Conservation (phyloP, 441 rosid species). For the Pelargonium australe region DNA sequence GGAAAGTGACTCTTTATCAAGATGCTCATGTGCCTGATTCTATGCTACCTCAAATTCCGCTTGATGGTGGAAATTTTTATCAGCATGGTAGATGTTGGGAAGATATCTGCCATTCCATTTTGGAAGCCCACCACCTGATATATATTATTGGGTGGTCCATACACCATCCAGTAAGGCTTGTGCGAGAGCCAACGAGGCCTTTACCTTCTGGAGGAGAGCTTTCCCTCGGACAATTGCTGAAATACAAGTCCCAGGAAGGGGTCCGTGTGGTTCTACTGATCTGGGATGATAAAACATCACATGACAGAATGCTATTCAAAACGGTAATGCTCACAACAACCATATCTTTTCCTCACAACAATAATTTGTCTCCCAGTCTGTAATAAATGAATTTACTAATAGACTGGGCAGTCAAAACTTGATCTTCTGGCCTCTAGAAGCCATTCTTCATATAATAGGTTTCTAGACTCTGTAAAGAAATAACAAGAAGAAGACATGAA, state of each 20-base stretch:
- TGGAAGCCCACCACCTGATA: slow-evolving; percentile 66
- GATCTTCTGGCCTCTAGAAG: too few species aligned
- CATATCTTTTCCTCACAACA: too few species aligned
- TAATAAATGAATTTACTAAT: too few species aligned
- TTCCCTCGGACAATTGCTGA: slow-evolving; percentile 51
- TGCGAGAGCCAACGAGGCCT: slow-evolving; percentile 42
- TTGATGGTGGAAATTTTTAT: slow-evolving; percentile 59
- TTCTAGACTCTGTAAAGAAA: too few species aligned
- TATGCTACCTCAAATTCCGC: slow-evolving; percentile 49
- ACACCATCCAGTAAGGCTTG: slow-evolving; percentile 75
- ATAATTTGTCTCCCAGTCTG: too few species aligned
- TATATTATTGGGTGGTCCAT: slow-evolving; percentile 97
- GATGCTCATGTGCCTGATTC: slow-evolving; percentile 93
- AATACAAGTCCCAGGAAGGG: slow-evolving; percentile 58
- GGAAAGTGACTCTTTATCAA: slow-evolving; percentile 76
- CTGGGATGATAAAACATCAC: slow-evolving; percentile 74
- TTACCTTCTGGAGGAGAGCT: slow-evolving; percentile 1
- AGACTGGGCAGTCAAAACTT: too few species aligned
- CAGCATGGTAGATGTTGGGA: slow-evolving; percentile 86
- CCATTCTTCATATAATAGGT: too few species aligned
- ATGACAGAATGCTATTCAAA: slow-evolving; percentile 36
- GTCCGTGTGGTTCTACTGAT: slow-evolving; percentile 61
- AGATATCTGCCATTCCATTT: slow-evolving; percentile 77
- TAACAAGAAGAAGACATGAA: too few species aligned
- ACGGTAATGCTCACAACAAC: slow-evolving; percentile 31